Evolutionary conservation across 129 eudicot genomes (phyloP), one percentile per base, ranked within the genome.

Genomic region (Flaveria trinervia): DNA sequence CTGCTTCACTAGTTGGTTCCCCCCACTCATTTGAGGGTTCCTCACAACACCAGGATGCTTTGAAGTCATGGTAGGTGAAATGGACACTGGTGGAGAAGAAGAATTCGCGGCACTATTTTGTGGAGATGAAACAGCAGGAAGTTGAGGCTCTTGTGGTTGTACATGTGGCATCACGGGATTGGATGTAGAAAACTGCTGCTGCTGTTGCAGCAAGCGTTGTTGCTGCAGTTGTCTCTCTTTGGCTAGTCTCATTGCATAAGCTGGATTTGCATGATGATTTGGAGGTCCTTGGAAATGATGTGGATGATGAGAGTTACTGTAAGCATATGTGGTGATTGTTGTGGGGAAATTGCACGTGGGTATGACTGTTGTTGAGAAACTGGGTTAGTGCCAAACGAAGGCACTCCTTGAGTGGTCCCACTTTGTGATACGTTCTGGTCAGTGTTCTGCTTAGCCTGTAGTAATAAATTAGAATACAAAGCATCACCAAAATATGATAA

Each of bases 141-240:
- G 83, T 74, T 90, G 94, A 59, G 95, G 28, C 22, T 76, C 82
- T 65, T 46, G 94, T 46, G 84, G 74, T 48, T 87, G 97, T 72
- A 62, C 89, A 79, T 77, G 88, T 59, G 86, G 88, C 88, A 80
- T 75, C 81, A 81, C 55, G 71, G 92, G 66, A 81, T 65, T 88
- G 51, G 96, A 81, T 23, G 96, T 41, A 33, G 88, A 80, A 79
- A 81, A 85, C 25, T 92, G 93, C 48, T 81, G 93, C 55, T 84
- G 89, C 41, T 89, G 91, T 51, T 82, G 96, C 44, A 86, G 72
- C 30, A 85, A 25, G 36, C 90, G 95, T 46, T 88, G 97, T 79
- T 92, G 94, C 73, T 83, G 89, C 51, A 88, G 75, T 13, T 89
- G 97, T 73, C 88, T 80, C 81, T 91, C 97, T 83, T 88, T 94